phyloP scores from a whole-genome alignment of 441 rosid species.

The Erodium moschatum region DNA sequence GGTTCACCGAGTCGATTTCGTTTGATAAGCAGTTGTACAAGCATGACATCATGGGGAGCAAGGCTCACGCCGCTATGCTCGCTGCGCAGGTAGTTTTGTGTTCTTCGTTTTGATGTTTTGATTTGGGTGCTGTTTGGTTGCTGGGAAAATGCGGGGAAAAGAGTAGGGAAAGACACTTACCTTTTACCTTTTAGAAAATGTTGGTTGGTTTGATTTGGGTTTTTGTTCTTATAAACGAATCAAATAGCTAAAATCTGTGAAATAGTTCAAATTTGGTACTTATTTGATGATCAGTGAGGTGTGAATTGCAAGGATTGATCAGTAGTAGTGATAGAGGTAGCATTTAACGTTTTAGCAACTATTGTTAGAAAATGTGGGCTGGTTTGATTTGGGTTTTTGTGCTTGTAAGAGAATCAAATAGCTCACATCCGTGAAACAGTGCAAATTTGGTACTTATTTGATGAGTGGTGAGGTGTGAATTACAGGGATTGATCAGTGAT shows the following conservation, averaged over 20 bases:
- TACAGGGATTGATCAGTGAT: constrained; percentile 55
- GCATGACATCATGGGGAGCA: constrained; percentile 85
- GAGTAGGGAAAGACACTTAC: not conserved
- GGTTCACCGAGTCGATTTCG: constrained; percentile 84
- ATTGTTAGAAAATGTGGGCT: not conserved
- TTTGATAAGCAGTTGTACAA: constrained; percentile 73
- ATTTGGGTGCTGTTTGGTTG: not conserved
- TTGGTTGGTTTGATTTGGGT: not conserved
- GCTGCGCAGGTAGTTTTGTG: constrained; percentile 48
- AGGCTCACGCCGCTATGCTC: constrained; percentile 94
- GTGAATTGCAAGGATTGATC: constrained; percentile 19
- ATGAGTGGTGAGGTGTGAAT: not conserved
- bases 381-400: not conserved
- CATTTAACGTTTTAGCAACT: too few relatives aligned
- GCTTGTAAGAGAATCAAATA: too few relatives aligned
- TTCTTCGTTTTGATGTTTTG: too few relatives aligned
- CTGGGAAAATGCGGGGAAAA: not conserved
- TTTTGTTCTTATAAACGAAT: not conserved
- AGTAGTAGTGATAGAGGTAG: too few relatives aligned
- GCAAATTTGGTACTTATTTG: not conserved
- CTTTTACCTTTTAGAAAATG: not conserved
- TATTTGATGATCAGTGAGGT: not conserved
- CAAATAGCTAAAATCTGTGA: not conserved
- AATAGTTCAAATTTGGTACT: not conserved
- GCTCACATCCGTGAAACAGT: too few relatives aligned